Conservation (phyloP, 306 rosid species). For the Vicia sativa region DNA sequence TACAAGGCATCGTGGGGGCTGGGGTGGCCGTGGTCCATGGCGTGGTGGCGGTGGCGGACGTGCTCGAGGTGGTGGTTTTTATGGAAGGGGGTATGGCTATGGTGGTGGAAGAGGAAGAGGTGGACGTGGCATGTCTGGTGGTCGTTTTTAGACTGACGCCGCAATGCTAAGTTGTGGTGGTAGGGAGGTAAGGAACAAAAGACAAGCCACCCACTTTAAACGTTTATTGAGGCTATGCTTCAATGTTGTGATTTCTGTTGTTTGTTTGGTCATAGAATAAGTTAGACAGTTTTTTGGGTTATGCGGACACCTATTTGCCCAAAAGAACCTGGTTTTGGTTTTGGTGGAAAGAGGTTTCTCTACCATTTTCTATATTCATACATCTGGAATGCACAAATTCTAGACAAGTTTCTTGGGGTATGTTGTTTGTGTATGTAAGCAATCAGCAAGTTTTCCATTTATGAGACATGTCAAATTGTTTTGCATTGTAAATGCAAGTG, state of each 20-base stretch:
- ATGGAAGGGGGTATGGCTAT: slow-evolving; percentile 62
- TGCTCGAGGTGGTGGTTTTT: slow-evolving; percentile 47
- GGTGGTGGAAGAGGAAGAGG: slow-evolving; percentile 64
- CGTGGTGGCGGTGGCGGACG: slow-evolving; percentile 55
- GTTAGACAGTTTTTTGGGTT: slow-evolving; percentile 37
- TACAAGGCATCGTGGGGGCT: slow-evolving; percentile 50
- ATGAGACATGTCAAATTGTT: slow-evolving; percentile 12
- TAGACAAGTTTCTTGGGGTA: slow-evolving; percentile 40
- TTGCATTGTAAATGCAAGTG: slow-evolving; percentile 50
- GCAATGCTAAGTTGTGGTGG: slow-evolving; percentile 35
- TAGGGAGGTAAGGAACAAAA: slow-evolving; percentile 11
- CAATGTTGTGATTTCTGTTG: slow-evolving; percentile 30
- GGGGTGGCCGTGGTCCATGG: slow-evolving; percentile 53
- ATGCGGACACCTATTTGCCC: slow-evolving; percentile 17
- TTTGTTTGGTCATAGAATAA: slow-evolving; percentile 36
- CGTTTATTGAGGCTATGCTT: slow-evolving; percentile 30
- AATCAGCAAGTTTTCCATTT: slow-evolving; percentile 31
- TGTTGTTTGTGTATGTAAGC: slow-evolving; percentile 38
- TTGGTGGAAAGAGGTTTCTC: slow-evolving; percentile 14
- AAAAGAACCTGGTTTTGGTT: slow-evolving; percentile 32
- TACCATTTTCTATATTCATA: slow-evolving; percentile 18
- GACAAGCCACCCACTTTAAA: slow-evolving; percentile 40
- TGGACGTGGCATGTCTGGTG: slow-evolving; percentile 43
- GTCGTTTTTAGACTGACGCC: slow-evolving; percentile 39
- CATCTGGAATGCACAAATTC: slow-evolving; percentile 24